These are phyloP conservation scores for Phanerodontia chrysosporium DNA, from an alignment of 768 basidiomycete genomes.

Conservation along the genomic window DNA sequence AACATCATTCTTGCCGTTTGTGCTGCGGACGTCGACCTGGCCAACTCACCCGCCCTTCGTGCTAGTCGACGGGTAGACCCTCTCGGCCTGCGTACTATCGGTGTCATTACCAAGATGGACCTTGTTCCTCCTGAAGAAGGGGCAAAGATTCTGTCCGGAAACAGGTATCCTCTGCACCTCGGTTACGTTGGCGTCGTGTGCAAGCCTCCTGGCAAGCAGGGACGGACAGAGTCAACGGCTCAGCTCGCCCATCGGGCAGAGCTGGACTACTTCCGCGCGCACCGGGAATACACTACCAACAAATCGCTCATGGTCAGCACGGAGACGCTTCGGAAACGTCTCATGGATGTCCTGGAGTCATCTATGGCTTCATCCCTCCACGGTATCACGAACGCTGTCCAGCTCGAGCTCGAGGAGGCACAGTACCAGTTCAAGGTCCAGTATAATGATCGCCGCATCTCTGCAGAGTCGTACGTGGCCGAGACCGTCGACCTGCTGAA, in stretches of 20 bases:
- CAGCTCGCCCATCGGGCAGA: slow-evolving; percentile 54
- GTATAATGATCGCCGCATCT: slow-evolving; percentile 92
- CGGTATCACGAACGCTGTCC: slow-evolving; percentile 94
- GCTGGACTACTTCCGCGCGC: slow-evolving; percentile 60
- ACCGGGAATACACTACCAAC: slow-evolving; percentile 61
- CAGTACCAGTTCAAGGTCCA: slow-evolving; percentile 99
- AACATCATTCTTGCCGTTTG: slow-evolving; percentile 99
- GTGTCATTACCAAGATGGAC: slow-evolving; percentile 99
- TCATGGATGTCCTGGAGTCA: slow-evolving; percentile 97
- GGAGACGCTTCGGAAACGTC: slow-evolving; percentile 78
- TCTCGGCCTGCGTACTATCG: slow-evolving; percentile 90
- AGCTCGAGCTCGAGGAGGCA: slow-evolving; percentile 94
- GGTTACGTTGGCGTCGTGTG: slow-evolving; percentile 97
- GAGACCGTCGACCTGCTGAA: slow-evolving; percentile 95
- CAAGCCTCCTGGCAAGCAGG: slow-evolving; percentile 62
- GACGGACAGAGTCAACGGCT: slow-evolving; percentile 44
- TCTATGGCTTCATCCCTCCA: slow-evolving; percentile 96
- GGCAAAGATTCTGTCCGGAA: slow-evolving; percentile 74
- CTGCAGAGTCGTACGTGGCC: slow-evolving; percentile 95
- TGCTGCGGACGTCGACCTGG: slow-evolving; percentile 96
- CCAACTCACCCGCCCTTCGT: slow-evolving; percentile 92
- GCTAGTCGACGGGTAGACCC: slow-evolving; percentile 95
- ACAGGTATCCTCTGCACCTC: slow-evolving; percentile 93
- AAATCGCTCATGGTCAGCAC: slow-evolving; percentile 86
- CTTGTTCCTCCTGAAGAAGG: slow-evolving; percentile 85